These are phyloP conservation scores for Russula dissimulans DNA, from an alignment of 768 basidiomycete genomes.

Conservation along the genomic window DNA sequence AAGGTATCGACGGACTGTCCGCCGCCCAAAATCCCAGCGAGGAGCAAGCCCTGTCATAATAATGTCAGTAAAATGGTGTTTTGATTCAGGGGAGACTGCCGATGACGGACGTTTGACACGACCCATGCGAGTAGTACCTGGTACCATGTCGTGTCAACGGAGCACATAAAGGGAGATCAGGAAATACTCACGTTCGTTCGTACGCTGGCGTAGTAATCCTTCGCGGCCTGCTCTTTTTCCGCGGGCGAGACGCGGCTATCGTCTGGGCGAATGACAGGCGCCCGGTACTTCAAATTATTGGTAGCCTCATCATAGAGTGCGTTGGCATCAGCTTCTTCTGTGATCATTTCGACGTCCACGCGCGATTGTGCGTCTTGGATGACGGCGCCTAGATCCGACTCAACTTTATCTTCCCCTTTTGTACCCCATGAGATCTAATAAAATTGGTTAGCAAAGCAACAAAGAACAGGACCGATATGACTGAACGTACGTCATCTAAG, in stretches of 20 bases:
- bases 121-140: conserved; percentile 74
- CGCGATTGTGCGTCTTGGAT: conserved; percentile 71
- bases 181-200: conserved; percentile 56
- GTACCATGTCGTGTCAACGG: background rate
- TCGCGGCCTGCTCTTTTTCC: conserved; percentile 66
- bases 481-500: conserved; percentile 61
- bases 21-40: conserved; percentile 59
- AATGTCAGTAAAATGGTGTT: background rate
- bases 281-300: conserved; percentile 54
- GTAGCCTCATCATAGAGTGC: conserved; percentile 79
- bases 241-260: conserved; percentile 31
- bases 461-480: conserved; percentile 5
- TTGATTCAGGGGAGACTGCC: background rate
- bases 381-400: conserved; percentile 76
- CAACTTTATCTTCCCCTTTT: conserved; percentile 72
- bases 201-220: conserved; percentile 83
- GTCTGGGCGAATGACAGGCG: conserved; percentile 29
- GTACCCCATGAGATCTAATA: conserved; percentile 86
- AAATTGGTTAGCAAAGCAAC: background rate
- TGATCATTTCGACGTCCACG: conserved; percentile 81
- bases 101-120: conserved; percentile 58
- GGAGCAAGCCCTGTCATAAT: conserved; percentile 47
- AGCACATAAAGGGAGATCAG: too few species aligned
- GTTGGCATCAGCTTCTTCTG: conserved; percentile 74
- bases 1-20: conserved; percentile 56